phyloP scores from a whole-genome alignment of 192 early-diverging fungal genomes.

The Backusella mclennaniae region DNA sequence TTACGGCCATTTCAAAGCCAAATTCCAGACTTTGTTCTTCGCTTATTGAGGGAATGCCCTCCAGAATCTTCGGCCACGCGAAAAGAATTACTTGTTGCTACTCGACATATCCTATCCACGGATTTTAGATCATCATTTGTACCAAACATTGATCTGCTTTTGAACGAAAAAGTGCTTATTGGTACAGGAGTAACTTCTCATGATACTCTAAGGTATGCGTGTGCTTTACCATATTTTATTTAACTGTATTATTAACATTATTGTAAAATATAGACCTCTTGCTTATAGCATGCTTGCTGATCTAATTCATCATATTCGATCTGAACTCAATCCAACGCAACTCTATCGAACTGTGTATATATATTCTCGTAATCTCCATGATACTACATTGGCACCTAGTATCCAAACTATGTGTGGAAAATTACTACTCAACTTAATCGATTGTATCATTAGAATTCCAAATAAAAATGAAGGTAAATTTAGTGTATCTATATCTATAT shows the following conservation, averaged over 20 bases:
- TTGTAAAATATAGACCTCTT: conserved; percentile 59
- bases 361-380: conserved; percentile 92
- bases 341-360: conserved; percentile 84
- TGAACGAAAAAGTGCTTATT: conserved; percentile 93
- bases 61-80: conserved; percentile 88
- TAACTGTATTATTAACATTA: neutral
- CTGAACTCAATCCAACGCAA: conserved; percentile 78
- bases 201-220: conserved; percentile 76
- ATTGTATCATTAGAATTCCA: conserved; percentile 74
- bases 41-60: conserved; percentile 90
- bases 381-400: conserved; percentile 82
- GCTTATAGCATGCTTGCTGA: conserved; percentile 96
- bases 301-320: conserved; percentile 92
- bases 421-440: conserved; percentile 87
- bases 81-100: conserved; percentile 96
- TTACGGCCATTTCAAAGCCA: conserved; percentile 73
- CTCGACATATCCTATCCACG: conserved; percentile 91
- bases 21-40: conserved; percentile 88
- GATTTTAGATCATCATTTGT: conserved; percentile 90
- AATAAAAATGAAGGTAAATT: conserved; percentile 54
- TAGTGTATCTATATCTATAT: neutral
- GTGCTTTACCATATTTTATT: neutral
- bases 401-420: conserved; percentile 98
- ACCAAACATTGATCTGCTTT: conserved; percentile 85
- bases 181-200: conserved; percentile 91